Conservation (phyloP, 2,329 filamentous ascomycete genomes). For the Hypomyces rosellus region DNA sequence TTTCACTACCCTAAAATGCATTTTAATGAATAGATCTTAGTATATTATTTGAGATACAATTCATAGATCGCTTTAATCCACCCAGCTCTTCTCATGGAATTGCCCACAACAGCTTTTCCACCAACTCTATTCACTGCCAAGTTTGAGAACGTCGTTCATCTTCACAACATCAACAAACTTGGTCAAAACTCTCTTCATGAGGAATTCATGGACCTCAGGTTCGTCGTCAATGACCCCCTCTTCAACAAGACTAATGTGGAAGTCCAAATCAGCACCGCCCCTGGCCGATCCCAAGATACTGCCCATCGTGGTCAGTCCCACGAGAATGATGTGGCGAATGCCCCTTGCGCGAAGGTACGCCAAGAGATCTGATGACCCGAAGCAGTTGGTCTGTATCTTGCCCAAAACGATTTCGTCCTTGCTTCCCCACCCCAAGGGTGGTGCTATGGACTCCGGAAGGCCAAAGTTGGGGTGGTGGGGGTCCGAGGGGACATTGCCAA, state of each 20-base stretch:
- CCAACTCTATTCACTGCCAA: too few species aligned
- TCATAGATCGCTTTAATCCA: too few species aligned
- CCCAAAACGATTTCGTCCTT: constrained; percentile 4
- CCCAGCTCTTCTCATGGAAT: too few species aligned
- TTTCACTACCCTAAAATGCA: too few species aligned
- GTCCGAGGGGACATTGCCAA: neutral
- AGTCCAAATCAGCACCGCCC: constrained; percentile 2
- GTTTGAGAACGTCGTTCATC: too few species aligned
- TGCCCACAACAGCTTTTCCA: too few species aligned
- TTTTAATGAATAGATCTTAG: too few species aligned
- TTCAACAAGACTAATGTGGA: neutral
- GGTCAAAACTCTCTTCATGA: constrained; percentile 7
- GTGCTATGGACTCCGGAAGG: neutral
- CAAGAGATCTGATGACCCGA: constrained; percentile 3
- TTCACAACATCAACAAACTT: too few species aligned
- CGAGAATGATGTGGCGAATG: neutral
- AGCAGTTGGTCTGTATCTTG: constrained; percentile 2
- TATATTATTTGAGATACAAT: too few species aligned
- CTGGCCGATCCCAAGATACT: constrained; percentile 4
- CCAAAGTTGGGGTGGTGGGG: constrained; percentile 2
- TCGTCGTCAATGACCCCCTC: constrained; percentile 4
- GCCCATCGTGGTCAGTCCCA: constrained; percentile 3
- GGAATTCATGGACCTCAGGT: neutral
- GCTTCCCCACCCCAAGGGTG: neutral
- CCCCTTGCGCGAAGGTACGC: constrained; percentile 3